Evolutionary conservation across 1,139 yeast species (phyloP), one percentile per base, ranked within the genome.

Genomic region (Candida gigantensis): DNA sequence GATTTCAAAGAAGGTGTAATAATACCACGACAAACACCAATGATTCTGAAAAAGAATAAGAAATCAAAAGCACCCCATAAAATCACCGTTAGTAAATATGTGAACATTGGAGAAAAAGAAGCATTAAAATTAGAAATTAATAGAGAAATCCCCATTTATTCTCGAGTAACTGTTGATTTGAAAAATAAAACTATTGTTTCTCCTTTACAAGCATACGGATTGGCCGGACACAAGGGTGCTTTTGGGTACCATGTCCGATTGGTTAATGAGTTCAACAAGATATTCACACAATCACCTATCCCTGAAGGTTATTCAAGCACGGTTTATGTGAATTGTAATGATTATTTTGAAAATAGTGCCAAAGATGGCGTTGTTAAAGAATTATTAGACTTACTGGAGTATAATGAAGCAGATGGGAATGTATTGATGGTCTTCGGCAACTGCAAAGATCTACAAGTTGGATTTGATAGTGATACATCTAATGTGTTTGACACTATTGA

Each of bases 191-290:
- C 74, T 39, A 77, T 87, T 6, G 94, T 86, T 0, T 77, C 90
- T 1, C 89, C 95, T 3, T 49, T 64, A 12, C 79, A 76, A 34
- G 95, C 95, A 0, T 87, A 86, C 53, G 86, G 85, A 1, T 51
- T 60, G 3, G 61, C 67, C 4, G 89, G 89, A 0, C 73, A 76
- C 25, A 73, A 72, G 43, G 68, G 78, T 6, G 68, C 83, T 5
- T 85, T 81, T 58, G 96, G 95, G 0, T 89, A 84, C 58, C 77
- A 74, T 42, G 90, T 89, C 3, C 68, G 97, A 40, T 62, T 83
- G 12, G 28, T 19, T 13, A 26, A 18, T 10, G 57, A 65, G 8
- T 81, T 88, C 50, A 76, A 79, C 32, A 68, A 79, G 12, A 62
- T 89, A 0, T 89, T 87, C 58, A 82, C 94, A 6, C 86, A 84